These are phyloP conservation scores for Caryocar brasiliense DNA, from an alignment of 441 rosid species.

Conservation along the genomic window DNA sequence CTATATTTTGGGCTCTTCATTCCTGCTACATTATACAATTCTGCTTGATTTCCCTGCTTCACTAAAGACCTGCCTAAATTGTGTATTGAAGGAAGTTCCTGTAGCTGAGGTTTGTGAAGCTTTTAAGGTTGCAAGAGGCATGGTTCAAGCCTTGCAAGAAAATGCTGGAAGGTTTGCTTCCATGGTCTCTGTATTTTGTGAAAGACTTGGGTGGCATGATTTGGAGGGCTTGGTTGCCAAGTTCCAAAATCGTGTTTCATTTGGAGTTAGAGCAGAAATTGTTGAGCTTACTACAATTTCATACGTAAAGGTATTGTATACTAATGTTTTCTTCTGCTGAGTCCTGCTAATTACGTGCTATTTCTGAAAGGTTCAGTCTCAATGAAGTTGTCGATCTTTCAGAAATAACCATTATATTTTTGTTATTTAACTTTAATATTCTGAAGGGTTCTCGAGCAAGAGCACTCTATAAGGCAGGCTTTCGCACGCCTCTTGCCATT, in stretches of 20 bases:
- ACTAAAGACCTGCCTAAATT: conserved; percentile 18
- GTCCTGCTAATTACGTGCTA: background rate
- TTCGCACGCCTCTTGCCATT: conserved; percentile 81
- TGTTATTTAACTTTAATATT: conserved; percentile 14
- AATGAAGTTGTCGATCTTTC: background rate
- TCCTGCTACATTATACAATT: background rate
- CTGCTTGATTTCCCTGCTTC: conserved; percentile 6
- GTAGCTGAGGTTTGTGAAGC: conserved; percentile 93
- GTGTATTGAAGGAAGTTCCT: conserved; percentile 72
- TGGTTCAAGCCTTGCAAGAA: conserved; percentile 96
- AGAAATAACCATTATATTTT: conserved; percentile 11
- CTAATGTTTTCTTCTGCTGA: conserved; percentile 10
- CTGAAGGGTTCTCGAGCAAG: conserved; percentile 95
- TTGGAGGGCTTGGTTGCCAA: conserved; percentile 85
- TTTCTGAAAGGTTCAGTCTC: background rate
- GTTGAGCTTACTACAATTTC: conserved; percentile 95
- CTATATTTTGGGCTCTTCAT: background rate
- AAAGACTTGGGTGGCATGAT: conserved; percentile 98
- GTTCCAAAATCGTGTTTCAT: conserved; percentile 95
- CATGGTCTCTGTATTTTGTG: conserved; percentile 94
- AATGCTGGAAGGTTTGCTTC: conserved; percentile 97
- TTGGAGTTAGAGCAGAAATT: conserved; percentile 97
- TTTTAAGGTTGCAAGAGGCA: conserved; percentile 93
- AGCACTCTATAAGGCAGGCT: conserved; percentile 86
- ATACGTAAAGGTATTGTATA: conserved; percentile 63